Evolutionary conservation across 2,329 filamentous ascomycete species (phyloP), one percentile per base, ranked within the genome.

Genomic region (Fusarium virguliforme): DNA sequence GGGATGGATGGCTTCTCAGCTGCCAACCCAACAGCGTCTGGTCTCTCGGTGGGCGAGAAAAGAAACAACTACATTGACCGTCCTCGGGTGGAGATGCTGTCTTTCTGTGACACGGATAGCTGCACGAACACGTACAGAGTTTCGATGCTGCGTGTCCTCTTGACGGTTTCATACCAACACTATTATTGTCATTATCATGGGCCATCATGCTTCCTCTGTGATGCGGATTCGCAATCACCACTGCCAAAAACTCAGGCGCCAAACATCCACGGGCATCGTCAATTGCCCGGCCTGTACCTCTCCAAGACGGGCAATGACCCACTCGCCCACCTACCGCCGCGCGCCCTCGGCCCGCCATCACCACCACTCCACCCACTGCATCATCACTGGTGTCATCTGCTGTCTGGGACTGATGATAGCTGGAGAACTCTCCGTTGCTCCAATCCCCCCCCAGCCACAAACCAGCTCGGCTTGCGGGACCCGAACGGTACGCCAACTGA

Each of bases 381-480:
- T 63, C 58, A 59, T 37, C 30, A 30, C 38, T 50, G 34, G 34
- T 55, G 34, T 37, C 51, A 55, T 64, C 57, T 56, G 38, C 26
- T 56, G 57, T 62, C 58, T 59, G 37, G 60, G 54, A 51, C 61
- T 63, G 62, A 63, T 59, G 62, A 55, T 55, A 65, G 60, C 41
- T 41, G 34, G 54, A 40, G 37, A 57, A 65, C 64, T 57, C 50
- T 65, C 62, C 40, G 55, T 51, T 48, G 28, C 48, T 65, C 68
- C 68, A 71, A 72, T 72, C 67, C 66, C 69, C 60, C 63, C 62
- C 38, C 30, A 73, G 70, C 67, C 70, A 72, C 70, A 73, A 70
- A 61, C 56, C 50, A 70, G 70, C 59, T 67, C 65, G 32, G 57
- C 32, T 22, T 18, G 15, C 32, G 41, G 57, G 28, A 60, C 57